phyloP scores from a whole-genome alignment of 148 eudicot species.

The Oxyria digyna region DNA sequence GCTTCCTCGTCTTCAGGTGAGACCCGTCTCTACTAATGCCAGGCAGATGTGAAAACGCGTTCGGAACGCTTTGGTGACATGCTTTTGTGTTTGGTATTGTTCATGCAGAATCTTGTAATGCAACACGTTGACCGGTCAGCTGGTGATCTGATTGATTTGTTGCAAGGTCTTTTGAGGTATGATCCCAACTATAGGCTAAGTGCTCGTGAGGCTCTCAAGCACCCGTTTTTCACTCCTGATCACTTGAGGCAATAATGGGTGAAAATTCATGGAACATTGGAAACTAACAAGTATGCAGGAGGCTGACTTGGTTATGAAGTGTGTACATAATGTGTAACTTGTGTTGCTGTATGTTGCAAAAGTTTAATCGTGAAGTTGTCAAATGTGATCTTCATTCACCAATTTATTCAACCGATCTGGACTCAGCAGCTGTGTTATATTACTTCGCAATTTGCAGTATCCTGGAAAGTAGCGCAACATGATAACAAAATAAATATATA shows the following conservation, averaged over 20 bases:
- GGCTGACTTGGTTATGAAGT: neutral
- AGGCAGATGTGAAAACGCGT: neutral
- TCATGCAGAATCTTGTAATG: constrained; percentile 30
- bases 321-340: neutral
- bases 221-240: constrained; percentile 16
- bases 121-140: constrained; percentile 47
- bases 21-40: neutral
- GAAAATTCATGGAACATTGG: neutral
- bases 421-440: too few relatives aligned
- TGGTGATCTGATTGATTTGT: constrained; percentile 31
- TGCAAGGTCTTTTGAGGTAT: constrained; percentile 39
- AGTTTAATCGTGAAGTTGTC: neutral
- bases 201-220: constrained; percentile 32
- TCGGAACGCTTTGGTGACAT: neutral
- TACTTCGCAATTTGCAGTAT: too few relatives aligned
- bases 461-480: too few relatives aligned
- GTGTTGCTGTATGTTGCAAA: neutral
- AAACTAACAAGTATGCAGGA: neutral
- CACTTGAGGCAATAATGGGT: neutral
- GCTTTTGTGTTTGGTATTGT: neutral
- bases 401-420: neutral
- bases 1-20: constrained; percentile 40
- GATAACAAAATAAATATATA: too few relatives aligned
- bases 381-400: neutral
- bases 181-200: constrained; percentile 23